Conservation (phyloP, 2,329 filamentous ascomycete genomes). For the Fusarium sp. region DNA sequence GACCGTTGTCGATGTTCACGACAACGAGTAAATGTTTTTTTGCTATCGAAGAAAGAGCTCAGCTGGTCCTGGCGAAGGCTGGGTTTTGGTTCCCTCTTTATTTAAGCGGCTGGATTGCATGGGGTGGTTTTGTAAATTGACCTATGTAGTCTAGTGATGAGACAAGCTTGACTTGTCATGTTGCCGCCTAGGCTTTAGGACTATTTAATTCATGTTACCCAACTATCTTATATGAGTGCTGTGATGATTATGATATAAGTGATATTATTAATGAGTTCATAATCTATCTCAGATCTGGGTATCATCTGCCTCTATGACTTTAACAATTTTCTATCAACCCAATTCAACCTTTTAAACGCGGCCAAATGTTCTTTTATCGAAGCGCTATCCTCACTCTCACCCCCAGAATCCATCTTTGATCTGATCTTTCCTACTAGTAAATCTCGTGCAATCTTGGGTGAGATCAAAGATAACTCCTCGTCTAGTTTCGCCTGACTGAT, state of each 20-base stretch:
- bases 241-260: not conserved
- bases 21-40: slow-evolving; percentile 65
- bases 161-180: not conserved
- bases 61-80: not conserved
- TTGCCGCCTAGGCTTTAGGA: not conserved
- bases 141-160: not conserved
- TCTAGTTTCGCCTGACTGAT: slow-evolving; percentile 43
- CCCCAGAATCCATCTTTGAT: slow-evolving; percentile 35
- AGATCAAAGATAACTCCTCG: slow-evolving; percentile 34
- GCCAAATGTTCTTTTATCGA: slow-evolving; percentile 40
- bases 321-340: slow-evolving; percentile 5
- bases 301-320: not conserved
- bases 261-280: not conserved
- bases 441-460: slow-evolving; percentile 42
- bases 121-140: not conserved
- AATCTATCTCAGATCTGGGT: not conserved
- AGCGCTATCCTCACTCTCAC: slow-evolving; percentile 36
- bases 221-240: not conserved
- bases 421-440: slow-evolving; percentile 32
- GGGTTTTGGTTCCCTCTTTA: not conserved
- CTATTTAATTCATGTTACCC: slow-evolving; percentile 13
- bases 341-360: slow-evolving; percentile 19
- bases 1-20: slow-evolving; percentile 66
- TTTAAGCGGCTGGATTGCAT: slow-evolving; percentile 13
- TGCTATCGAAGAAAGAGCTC: not conserved